Conservation (phyloP, 2,329 filamentous ascomycete species). For the Aspergillus fijiensis region DNA sequence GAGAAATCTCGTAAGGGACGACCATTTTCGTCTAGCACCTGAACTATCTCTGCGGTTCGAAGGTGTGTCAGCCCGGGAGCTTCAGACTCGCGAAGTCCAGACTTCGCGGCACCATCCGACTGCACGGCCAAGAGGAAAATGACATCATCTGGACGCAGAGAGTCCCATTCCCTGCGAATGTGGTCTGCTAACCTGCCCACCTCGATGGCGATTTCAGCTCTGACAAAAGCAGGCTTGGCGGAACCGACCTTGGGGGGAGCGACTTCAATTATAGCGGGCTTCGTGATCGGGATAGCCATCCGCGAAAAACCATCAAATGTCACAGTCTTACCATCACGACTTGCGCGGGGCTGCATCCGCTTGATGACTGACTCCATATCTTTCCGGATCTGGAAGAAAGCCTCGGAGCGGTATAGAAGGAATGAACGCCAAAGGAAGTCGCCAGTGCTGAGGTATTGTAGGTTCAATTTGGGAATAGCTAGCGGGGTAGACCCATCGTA, state of each 20-base stretch:
- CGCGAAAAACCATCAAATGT: conserved; percentile 81
- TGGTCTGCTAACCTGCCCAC: conserved; percentile 74
- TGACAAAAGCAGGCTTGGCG: conserved; percentile 76
- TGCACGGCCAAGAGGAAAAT: conserved; percentile 82
- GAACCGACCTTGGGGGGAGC: conserved; percentile 80
- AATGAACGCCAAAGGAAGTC: conserved; percentile 98
- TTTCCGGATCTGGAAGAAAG: conserved; percentile 90
- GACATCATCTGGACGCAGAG: conserved; percentile 79
- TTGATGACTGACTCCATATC: conserved; percentile 83
- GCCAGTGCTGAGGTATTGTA: conserved; percentile 91
- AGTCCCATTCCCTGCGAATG: conserved; percentile 84
- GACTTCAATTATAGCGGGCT: conserved; percentile 83
- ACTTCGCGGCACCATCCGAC: conserved; percentile 44
- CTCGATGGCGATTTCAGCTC: conserved; percentile 82
- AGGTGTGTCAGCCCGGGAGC: conserved; percentile 68
- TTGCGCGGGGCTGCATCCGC: conserved; percentile 69
- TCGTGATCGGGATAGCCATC: conserved; percentile 86
- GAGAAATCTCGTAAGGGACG: conserved; percentile 63
- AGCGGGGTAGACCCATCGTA: conserved; percentile 87
- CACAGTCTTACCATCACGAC: conserved; percentile 62
- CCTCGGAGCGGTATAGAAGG: conserved; percentile 81
- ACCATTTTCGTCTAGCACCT: conserved; percentile 82
- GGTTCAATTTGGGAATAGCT: conserved; percentile 87
- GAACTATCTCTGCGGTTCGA: conserved; percentile 80
- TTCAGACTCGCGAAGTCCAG: conserved; percentile 44